A percentile compares a stretch with the other conserved stretches of the same genome.
These are phyloP conservation scores for Gaillardinia entomophila DNA, from an alignment of 805 yeast genomes.

Conservation along the genomic window DNA sequence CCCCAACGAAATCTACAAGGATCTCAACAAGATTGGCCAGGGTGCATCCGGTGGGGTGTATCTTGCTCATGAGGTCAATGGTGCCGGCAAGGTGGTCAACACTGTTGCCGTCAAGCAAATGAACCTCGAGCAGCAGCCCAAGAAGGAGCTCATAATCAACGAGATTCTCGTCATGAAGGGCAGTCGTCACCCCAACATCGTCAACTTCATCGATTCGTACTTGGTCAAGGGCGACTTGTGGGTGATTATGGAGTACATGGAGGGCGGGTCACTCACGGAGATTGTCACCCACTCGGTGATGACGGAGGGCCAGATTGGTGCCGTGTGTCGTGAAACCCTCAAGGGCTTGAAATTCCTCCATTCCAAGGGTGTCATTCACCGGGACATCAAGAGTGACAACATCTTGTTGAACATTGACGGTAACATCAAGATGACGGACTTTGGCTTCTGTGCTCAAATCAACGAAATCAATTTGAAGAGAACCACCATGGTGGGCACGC, in stretches of 20 bases:
- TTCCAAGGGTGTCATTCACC: slow-evolving; percentile 86
- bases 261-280: slow-evolving; percentile 95
- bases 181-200: slow-evolving; percentile 84
- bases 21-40: slow-evolving; percentile 85
- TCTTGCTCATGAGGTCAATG: slow-evolving; percentile 61
- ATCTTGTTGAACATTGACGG: slow-evolving; percentile 79
- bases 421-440: slow-evolving; percentile 89
- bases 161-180: slow-evolving; percentile 96
- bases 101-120: slow-evolving; percentile 94
- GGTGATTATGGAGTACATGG: slow-evolving; percentile 99
- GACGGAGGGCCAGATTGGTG: slow-evolving; percentile 93
- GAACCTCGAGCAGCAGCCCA: slow-evolving; percentile 91
- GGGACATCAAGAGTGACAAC: slow-evolving; percentile 95
- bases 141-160: slow-evolving; percentile 89
- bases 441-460: slow-evolving; percentile 91
- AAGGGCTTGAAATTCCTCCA: slow-evolving; percentile 85
- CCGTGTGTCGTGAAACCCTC: slow-evolving; percentile 88
- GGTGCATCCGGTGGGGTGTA: slow-evolving; percentile 98
- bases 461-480: slow-evolving; percentile 79
- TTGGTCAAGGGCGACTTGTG: slow-evolving; percentile 74
- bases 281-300: slow-evolving; percentile 85
- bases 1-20: slow-evolving; percentile 65
- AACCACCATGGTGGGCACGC: slow-evolving; percentile 98
- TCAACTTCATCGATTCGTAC: slow-evolving; percentile 86
- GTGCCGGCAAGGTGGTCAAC: slow-evolving; percentile 14